Conservation (phyloP, 441 rosid genomes). For the Macaranga tanarius region DNA sequence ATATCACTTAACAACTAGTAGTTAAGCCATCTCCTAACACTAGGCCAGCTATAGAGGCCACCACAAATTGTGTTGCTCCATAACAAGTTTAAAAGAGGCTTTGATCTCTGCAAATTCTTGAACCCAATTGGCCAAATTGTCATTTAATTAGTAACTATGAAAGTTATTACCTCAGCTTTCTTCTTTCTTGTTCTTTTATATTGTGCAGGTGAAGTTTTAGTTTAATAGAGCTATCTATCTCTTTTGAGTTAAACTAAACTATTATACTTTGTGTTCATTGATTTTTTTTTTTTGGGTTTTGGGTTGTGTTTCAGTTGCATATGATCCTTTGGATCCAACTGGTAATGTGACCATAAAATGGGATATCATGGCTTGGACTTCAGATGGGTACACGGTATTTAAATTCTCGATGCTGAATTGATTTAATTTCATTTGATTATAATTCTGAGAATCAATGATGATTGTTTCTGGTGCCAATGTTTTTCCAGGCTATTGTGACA, state of each 20-base stretch:
- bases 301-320: slow-evolving; percentile 52
- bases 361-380: slow-evolving; percentile 86
- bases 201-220: slow-evolving; percentile 34
- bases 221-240: background rate
- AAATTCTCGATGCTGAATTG: background rate
- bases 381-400: slow-evolving; percentile 77
- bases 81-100: background rate
- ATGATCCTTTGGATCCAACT: slow-evolving; percentile 84
- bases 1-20: slow-evolving; percentile 38
- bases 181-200: slow-evolving; percentile 38
- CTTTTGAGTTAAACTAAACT: background rate
- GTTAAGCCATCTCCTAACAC: slow-evolving; percentile 36
- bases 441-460: background rate
- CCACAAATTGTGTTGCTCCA: slow-evolving; percentile 13
- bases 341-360: slow-evolving; percentile 83
- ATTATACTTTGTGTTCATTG: slow-evolving; percentile 2
- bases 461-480: background rate
- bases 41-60: background rate
- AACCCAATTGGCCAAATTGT: background rate
- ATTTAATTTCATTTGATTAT: background rate
- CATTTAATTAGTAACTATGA: slow-evolving; percentile 29
- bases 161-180: slow-evolving; percentile 29
- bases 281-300: background rate
- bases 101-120: slow-evolving; percentile 5
- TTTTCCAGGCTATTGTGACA: slow-evolving; percentile 61